A percentile compares a stretch with the other conserved stretches of the same genome.
These are phyloP conservation scores for Xerocomus amazonicus DNA, from an alignment of 1,284 basidiomycete genomes.

Conservation along the genomic window DNA sequence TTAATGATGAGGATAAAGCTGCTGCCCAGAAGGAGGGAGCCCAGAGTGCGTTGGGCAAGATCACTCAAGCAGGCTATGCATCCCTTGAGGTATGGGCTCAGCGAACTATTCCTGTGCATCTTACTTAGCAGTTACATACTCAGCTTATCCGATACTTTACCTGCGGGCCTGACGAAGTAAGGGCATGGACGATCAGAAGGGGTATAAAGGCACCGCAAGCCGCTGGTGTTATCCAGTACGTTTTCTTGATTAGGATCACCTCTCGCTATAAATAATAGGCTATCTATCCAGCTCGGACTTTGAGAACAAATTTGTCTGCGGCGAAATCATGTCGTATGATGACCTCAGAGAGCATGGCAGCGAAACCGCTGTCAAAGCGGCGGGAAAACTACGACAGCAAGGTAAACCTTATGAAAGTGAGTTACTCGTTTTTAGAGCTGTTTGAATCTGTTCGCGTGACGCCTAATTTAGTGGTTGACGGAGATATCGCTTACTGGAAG, in stretches of 20 bases:
- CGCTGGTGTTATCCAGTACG: conserved; percentile 97
- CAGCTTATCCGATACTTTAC: conserved; percentile 96
- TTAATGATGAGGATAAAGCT: conserved; percentile 68
- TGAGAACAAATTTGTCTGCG: conserved; percentile 99
- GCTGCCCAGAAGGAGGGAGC: conserved; percentile 79
- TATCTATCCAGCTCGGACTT: conserved; percentile 70
- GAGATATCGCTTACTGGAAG: conserved; percentile 86
- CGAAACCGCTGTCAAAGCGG: conserved; percentile 90
- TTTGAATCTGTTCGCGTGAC: conserved; percentile 3
- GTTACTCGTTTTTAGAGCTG: conserved; percentile 29
- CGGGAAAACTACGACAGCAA: conserved; percentile 93
- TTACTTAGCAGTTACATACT: conserved; percentile 6
- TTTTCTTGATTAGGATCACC: conserved; percentile 15
- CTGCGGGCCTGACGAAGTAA: conserved; percentile 93
- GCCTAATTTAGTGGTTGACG: conserved; percentile 62
- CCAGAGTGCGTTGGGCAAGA: conserved; percentile 78
- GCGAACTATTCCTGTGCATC: neutral
- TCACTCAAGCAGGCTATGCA: conserved; percentile 88
- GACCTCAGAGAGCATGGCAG: conserved; percentile 92
- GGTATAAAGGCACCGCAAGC: conserved; percentile 96
- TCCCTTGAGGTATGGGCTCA: conserved; percentile 64
- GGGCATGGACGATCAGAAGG: conserved; percentile 95
- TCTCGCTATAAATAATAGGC: conserved; percentile 13
- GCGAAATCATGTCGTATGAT: conserved; percentile 94
- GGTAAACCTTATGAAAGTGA: conserved; percentile 94